Evolutionary conservation across 768 basidiomycete species (phyloP).

Genomic region (Suillus spraguei): DNA sequence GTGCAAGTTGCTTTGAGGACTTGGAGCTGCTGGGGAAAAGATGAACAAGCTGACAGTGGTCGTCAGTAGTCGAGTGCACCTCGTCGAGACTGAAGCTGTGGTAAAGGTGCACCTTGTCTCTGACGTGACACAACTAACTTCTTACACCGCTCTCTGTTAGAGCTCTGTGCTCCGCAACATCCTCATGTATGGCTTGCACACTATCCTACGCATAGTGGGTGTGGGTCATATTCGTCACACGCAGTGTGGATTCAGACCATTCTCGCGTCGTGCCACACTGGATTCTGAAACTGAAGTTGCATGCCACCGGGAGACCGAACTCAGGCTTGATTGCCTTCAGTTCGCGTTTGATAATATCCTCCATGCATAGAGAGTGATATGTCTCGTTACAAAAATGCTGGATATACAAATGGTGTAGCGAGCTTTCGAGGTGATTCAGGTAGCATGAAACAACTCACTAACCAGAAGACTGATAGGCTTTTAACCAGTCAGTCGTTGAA

Average conservation of each 20-base stretch:
- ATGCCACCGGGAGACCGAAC: background rate
- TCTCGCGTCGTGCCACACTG: conserved; percentile 77
- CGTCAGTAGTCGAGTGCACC: conserved; percentile 90
- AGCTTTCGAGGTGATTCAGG: too few species aligned
- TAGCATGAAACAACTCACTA: too few species aligned
- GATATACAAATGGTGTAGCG: too few species aligned
- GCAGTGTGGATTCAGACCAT: conserved; percentile 97
- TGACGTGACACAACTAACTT: conserved; percentile 1
- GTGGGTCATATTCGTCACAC: conserved; percentile 92
- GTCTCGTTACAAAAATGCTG: too few species aligned
- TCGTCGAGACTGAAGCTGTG: conserved; percentile 90
- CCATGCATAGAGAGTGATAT: background rate
- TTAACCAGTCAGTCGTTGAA: too few species aligned
- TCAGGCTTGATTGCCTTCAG: background rate
- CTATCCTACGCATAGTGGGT: conserved; percentile 84
- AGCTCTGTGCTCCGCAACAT: conserved; percentile 87
- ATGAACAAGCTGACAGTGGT: conserved; percentile 60
- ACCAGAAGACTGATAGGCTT: too few species aligned
- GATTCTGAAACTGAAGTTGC: background rate
- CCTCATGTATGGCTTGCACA: conserved; percentile 93
- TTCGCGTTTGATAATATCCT: background rate
- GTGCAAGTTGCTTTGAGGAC: conserved; percentile 87
- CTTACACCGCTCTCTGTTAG: conserved; percentile 38
- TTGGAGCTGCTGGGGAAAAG: conserved; percentile 73
- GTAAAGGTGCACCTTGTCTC: conserved; percentile 67